These are phyloP conservation scores for Geoglossum glabrum DNA, from an alignment of 495 filamentous ascomycete species.

Conservation along the genomic window DNA sequence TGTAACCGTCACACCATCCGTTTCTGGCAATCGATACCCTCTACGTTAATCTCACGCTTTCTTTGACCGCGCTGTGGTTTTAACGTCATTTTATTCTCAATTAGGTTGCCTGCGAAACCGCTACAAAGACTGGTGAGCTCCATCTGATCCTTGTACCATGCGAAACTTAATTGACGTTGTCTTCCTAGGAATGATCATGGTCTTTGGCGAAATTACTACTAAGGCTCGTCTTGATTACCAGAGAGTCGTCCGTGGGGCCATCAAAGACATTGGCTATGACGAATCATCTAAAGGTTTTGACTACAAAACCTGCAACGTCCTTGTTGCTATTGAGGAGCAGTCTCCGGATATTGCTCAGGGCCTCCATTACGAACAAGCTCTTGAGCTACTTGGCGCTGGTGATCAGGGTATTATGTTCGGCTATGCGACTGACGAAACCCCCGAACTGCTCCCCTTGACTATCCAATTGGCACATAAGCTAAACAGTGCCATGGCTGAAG, in stretches of 20 bases:
- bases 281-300: constrained; percentile 94
- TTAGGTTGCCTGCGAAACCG: constrained; percentile 84
- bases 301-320: constrained; percentile 98
- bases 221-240: constrained; percentile 92
- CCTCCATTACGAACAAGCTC: constrained; percentile 86
- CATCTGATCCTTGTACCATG: not conserved
- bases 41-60: not conserved
- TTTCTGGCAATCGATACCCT: not conserved
- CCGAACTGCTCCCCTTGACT: constrained; percentile 86
- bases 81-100: not conserved
- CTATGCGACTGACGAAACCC: constrained; percentile 98
- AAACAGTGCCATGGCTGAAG: constrained; percentile 76
- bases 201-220: constrained; percentile 98
- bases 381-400: constrained; percentile 95
- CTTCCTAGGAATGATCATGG: constrained; percentile 72
- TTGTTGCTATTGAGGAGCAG: constrained; percentile 98
- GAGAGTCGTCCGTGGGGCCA: constrained; percentile 81
- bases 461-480: constrained; percentile 87
- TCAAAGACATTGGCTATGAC: constrained; percentile 98
- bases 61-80: not conserved
- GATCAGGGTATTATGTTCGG: constrained; percentile 99
- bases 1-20: not conserved
- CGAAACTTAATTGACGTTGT: not conserved
- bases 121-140: constrained; percentile 75
- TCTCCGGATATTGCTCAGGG: constrained; percentile 97